Base-by-base conservation (phyloP, 371 early-diverging fungal species). In the Mortierella sp. region DNA sequence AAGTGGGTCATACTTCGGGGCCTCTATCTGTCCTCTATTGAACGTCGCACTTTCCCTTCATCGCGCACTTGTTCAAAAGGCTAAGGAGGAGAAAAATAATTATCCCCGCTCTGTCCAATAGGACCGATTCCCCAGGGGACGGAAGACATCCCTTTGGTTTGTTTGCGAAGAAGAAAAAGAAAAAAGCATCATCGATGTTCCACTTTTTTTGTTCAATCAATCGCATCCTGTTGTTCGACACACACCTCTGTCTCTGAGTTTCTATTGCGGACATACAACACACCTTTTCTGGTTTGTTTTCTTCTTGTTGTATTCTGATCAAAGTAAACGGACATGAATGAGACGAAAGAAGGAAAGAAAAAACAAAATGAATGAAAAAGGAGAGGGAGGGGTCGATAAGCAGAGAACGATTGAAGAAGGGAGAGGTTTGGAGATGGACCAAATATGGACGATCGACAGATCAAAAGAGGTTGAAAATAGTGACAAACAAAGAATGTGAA, bases 1-100 rank as follows among this genome's bases (percentile, higher is more conserved):
- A 58, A 58, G 58, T 58, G 58, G 58, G 58, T 58, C 58, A 58
- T 34, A 14, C 8, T 58, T 58, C 58, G 58, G 58, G 58, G 31
- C 53, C 16, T 55, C 26, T 53, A 29, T 55, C 16, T 14, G 14
- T 13, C 10, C 16, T 22, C 58, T 58, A 19, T 58, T 58, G 24
- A 50, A 24, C 8, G 14, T 14, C 1, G 22, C 22, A 47, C 50
- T 8, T 24, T 50, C 58, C 8, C 45, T 2, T 45, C 45, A 3
- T 22, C 29, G 29, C 58, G 34, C 58, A 19, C 58, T 53, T 13
- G 11, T 52, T 16, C 10, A 29, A 9, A 4, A 29, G 29, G 52
- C 52, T 29, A 34, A 58, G 6, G 22, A 29, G 2, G 14, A 55
- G 0, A 16, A 16, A 34, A 19, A 3, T 6, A 19, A 58, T 24